Evolutionary conservation across 169 alveolate species (phyloP).

Genomic region (Plasmodium billcollinsi): DNA sequence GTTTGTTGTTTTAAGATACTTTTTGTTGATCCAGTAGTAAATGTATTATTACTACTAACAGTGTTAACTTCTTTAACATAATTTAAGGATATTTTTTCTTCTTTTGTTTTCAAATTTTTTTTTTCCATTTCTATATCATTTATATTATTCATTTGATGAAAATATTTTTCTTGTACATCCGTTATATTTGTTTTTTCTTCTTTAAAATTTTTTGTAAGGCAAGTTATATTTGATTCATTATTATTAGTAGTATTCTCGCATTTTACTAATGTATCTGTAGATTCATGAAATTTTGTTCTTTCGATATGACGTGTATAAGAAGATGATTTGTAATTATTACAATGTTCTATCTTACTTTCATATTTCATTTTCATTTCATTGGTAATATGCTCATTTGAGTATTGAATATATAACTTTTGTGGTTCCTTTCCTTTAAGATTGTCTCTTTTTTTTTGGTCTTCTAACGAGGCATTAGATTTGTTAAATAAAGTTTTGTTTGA

Average conservation of each 20-base stretch:
- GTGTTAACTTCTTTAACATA: conserved; percentile 24
- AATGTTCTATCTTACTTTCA: neutral
- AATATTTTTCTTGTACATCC: neutral
- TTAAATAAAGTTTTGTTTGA: no score
- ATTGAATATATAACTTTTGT: no score
- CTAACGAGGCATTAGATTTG: neutral
- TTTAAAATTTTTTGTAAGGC: neutral
- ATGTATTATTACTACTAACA: conserved; percentile 1
- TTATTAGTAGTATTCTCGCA: no score
- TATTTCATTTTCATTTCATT: neutral
- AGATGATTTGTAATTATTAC: neutral
- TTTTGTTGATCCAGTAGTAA: conserved; percentile 22
- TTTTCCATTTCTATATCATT: neutral
- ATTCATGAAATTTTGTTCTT: neutral
- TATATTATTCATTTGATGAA: conserved; percentile 4
- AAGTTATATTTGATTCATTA: neutral
- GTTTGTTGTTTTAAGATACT: conserved; percentile 26
- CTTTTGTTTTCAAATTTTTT: conserved; percentile 5
- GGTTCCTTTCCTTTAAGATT: neutral
- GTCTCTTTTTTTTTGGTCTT: neutral
- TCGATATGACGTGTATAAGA: conserved; percentile 6
- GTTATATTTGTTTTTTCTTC: conserved; percentile 9
- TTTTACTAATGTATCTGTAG: neutral
- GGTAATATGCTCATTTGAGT: no score
- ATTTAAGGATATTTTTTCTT: neutral